Conservation (phyloP, 2,329 filamentous ascomycete species). For the Neurospora sp. region DNA sequence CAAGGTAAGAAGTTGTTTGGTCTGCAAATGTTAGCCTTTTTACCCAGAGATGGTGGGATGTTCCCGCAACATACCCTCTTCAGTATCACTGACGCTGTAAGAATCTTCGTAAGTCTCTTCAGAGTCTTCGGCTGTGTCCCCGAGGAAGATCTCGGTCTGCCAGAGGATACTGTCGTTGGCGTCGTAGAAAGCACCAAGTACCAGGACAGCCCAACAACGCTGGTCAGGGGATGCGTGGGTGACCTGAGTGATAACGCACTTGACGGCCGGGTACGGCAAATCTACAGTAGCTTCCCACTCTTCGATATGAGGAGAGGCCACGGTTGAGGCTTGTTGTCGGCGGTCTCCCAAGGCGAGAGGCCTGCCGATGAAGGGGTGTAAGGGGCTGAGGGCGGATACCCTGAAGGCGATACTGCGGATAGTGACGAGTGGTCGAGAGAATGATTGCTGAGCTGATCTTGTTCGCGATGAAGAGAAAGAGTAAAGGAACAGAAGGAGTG, state of each 20-base stretch:
- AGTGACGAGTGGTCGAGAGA: neutral
- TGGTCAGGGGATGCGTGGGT: constrained; percentile 17
- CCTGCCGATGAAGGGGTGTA: neutral
- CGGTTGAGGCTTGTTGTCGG: neutral
- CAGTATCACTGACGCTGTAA: neutral
- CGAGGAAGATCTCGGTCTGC: constrained; percentile 23
- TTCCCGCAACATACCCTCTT: neutral
- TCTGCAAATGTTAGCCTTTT: neutral
- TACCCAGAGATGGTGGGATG: neutral
- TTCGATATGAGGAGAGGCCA: neutral
- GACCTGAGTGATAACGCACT: neutral
- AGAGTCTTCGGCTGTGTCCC: constrained; percentile 7
- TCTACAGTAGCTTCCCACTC: neutral
- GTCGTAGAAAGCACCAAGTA: constrained; percentile 27
- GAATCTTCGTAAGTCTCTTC: neutral
- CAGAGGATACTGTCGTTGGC: constrained; percentile 20
- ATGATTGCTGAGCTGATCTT: neutral
- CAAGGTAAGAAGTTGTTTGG: neutral
- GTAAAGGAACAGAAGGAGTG: neutral
- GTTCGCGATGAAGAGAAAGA: neutral
- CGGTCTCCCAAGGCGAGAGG: neutral
- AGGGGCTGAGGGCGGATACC: neutral
- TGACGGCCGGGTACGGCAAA: constrained; percentile 1
- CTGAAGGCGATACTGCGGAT: neutral
- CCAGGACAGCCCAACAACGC: constrained; percentile 22